These are phyloP conservation scores for Penicillium cosmopolitanum DNA, from an alignment of 495 filamentous ascomycete species.

Conservation along the genomic window DNA sequence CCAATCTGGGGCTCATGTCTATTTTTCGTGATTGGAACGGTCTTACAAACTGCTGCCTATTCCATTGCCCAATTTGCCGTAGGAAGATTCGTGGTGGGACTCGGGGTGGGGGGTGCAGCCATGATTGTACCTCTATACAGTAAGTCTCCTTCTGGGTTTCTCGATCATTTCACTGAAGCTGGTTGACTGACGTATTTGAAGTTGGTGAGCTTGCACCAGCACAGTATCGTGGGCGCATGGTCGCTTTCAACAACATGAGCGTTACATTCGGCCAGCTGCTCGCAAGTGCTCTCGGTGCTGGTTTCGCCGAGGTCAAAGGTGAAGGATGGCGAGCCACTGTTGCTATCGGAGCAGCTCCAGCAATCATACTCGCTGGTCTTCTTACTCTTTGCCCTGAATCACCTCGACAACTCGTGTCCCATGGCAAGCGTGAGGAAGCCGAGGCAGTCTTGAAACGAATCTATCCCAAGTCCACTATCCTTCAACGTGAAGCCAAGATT, in stretches of 20 bases:
- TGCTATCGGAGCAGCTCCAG: constrained; percentile 50
- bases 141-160: constrained; percentile 1
- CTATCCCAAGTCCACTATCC: constrained; percentile 37
- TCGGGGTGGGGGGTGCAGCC: constrained; percentile 57
- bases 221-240: constrained; percentile 55
- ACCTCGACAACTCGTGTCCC: constrained; percentile 53
- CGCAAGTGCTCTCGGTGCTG: constrained; percentile 55
- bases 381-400: constrained; percentile 54
- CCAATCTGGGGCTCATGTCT: constrained; percentile 52
- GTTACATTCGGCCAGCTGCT: constrained; percentile 58
- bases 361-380: constrained; percentile 44
- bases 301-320: constrained; percentile 44
- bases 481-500: constrained; percentile 45
- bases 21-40: constrained; percentile 50
- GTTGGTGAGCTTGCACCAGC: constrained; percentile 54
- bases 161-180: not conserved
- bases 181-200: constrained; percentile 2
- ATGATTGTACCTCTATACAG: constrained; percentile 53
- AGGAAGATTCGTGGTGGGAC: constrained; percentile 53
- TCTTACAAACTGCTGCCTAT: constrained; percentile 47
- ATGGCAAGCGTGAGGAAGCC: constrained; percentile 43
- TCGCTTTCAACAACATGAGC: constrained; percentile 58
- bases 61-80: constrained; percentile 52
- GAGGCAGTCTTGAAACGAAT: constrained; percentile 38
- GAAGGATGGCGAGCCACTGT: constrained; percentile 57